Conservation (phyloP, 495 filamentous ascomycete species). For the Aspergillus campestris region DNA sequence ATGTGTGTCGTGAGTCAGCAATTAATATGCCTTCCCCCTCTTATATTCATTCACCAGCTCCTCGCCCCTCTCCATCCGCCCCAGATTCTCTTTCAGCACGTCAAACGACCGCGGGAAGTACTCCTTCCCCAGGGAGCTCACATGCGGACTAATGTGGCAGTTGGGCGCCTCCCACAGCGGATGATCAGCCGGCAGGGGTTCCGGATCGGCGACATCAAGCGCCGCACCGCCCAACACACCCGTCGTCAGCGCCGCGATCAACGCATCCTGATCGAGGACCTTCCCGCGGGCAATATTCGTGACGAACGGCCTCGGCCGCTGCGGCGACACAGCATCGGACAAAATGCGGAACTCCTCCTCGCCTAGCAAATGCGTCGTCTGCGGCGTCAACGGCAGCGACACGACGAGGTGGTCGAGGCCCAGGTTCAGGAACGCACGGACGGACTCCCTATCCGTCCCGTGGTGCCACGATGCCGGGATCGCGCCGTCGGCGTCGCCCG, state of each 20-base stretch:
- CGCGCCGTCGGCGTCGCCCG: conserved; percentile 66
- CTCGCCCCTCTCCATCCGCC: conserved; percentile 47
- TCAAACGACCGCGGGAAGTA: conserved; percentile 53
- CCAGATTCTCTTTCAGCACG: conserved; percentile 56
- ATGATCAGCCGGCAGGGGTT: conserved; percentile 64
- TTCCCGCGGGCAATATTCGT: conserved; percentile 69
- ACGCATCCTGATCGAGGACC: conserved; percentile 59
- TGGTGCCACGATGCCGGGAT: conserved; percentile 68
- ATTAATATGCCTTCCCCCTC: conserved; percentile 38
- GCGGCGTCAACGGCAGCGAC: conserved; percentile 60
- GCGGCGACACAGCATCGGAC: conserved; percentile 27
- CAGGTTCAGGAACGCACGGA: conserved; percentile 58
- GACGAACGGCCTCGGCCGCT: conserved; percentile 38
- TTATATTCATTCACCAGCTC: conserved; percentile 60
- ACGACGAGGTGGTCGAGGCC: conserved; percentile 72
- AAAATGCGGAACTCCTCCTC: conserved; percentile 61
- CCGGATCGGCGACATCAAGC: conserved; percentile 78
- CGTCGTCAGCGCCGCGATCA: conserved; percentile 46
- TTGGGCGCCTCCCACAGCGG: conserved; percentile 68
- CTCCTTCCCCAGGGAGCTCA: conserved; percentile 52
- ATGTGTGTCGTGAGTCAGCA: neutral
- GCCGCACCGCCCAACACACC: conserved; percentile 59
- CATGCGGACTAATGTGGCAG: conserved; percentile 71
- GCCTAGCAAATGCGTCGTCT: conserved; percentile 55
- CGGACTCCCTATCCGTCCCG: conserved; percentile 48